Conservation (phyloP, 768 basidiomycete species). For the Tricholoma bakamatsutake region DNA sequence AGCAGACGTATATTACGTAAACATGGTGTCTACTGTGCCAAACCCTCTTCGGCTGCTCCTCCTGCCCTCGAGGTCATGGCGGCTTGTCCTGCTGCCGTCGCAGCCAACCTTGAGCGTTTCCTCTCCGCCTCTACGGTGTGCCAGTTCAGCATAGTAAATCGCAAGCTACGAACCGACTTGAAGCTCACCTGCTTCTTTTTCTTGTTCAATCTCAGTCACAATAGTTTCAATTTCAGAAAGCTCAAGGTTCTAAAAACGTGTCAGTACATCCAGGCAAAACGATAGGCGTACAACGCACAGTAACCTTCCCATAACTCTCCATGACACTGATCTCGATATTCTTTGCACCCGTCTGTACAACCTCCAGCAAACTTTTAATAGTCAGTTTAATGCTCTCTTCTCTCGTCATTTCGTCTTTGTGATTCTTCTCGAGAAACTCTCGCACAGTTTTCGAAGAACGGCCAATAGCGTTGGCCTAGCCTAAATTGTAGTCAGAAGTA, state of each 20-base stretch:
- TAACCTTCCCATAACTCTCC: conserved; percentile 91
- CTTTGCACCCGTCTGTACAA: conserved; percentile 99
- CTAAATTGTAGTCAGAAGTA: neutral
- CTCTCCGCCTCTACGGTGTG: conserved; percentile 77
- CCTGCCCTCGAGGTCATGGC: conserved; percentile 67
- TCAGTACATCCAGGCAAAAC: conserved; percentile 6
- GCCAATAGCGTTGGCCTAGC: conserved; percentile 93
- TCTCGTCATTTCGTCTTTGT: conserved; percentile 82
- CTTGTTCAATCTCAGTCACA: conserved; percentile 89
- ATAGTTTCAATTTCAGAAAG: conserved; percentile 86
- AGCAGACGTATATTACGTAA: neutral
- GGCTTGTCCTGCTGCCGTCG: conserved; percentile 86
- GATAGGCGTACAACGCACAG: conserved; percentile 41
- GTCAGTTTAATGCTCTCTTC: conserved; percentile 94
- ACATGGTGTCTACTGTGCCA: conserved; percentile 19
- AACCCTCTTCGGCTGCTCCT: conserved; percentile 26
- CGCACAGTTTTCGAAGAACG: conserved; percentile 97
- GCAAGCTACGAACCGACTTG: neutral
- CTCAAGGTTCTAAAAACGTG: conserved; percentile 63
- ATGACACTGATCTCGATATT: conserved; percentile 99
- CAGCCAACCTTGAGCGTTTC: conserved; percentile 85
- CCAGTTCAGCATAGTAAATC: neutral
- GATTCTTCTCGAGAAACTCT: conserved; percentile 98
- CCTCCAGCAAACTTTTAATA: conserved; percentile 91
- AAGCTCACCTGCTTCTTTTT: conserved; percentile 89